Percentiles rank a stretch among this genome's conserved stretches.
Evolutionary conservation across 2,329 filamentous ascomycete genomes (phyloP).

Genomic region (Alternaria panax): DNA sequence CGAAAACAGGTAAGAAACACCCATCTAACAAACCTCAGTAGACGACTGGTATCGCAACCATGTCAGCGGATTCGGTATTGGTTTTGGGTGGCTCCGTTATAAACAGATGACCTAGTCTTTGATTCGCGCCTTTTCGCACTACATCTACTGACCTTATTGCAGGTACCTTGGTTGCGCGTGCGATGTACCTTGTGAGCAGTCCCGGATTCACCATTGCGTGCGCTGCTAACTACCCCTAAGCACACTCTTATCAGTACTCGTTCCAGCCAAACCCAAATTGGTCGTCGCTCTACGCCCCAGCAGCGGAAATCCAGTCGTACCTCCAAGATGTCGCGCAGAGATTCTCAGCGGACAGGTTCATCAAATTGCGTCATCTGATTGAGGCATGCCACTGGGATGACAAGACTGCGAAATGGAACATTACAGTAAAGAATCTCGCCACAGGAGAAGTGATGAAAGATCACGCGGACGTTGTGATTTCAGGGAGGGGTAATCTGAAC

Average conservation of each 20-base stretch:
- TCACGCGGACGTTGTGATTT: conserved; percentile 40
- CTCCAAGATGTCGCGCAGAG: conserved; percentile 46
- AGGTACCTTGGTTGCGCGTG: conserved; percentile 56
- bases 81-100: background rate
- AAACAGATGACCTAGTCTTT: background rate
- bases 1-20: conserved; percentile 41
- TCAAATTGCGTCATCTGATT: conserved; percentile 48
- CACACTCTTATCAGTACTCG: conserved; percentile 54
- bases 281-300: conserved; percentile 52
- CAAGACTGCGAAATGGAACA: conserved; percentile 45
- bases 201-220: background rate
- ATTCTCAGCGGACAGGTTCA: conserved; percentile 49
- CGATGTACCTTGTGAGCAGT: conserved; percentile 45
- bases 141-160: background rate
- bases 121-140: background rate
- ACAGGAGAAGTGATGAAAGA: conserved; percentile 39
- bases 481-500: conserved; percentile 45
- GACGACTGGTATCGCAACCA: background rate
- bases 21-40: too few species aligned
- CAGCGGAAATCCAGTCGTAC: conserved; percentile 50
- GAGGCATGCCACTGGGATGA: conserved; percentile 46
- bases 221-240: conserved; percentile 25
- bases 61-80: background rate
- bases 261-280: conserved; percentile 54
- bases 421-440: conserved; percentile 43